A percentile compares a stretch with the other conserved stretches of the same genome.
Conservation (phyloP, 2,329 filamentous ascomycete species). For the Colletotrichum coccodes region DNA sequence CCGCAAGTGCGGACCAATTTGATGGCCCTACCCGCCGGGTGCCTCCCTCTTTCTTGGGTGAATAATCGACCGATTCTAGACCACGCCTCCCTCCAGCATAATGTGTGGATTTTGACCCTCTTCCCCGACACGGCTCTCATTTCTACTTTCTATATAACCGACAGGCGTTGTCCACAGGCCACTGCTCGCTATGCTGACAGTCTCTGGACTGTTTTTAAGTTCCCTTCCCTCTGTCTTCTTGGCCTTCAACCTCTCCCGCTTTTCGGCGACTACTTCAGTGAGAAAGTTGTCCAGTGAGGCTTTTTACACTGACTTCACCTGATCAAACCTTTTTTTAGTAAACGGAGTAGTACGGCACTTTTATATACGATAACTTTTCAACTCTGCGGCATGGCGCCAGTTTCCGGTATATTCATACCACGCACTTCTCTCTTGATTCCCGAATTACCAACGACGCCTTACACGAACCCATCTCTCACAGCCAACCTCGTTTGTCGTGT, state of each 20-base stretch:
- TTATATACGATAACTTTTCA: not conserved
- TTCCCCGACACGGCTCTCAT: not conserved
- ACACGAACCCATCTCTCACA: slow-evolving; percentile 40
- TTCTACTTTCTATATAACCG: not conserved
- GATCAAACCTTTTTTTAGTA: too few species aligned
- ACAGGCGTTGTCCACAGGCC: not conserved
- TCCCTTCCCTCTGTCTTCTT: too few species aligned
- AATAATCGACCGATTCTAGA: too few species aligned
- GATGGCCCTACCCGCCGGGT: not conserved
- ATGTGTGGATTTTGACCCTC: not conserved
- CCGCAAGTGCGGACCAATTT: not conserved
- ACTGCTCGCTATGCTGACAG: too few species aligned
- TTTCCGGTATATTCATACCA: not conserved
- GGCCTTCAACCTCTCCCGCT: too few species aligned
- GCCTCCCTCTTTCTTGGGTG: not conserved
- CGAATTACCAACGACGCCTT: slow-evolving; percentile 23
- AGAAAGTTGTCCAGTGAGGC: too few species aligned
- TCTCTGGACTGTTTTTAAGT: too few species aligned
- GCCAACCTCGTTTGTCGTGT: slow-evolving; percentile 62
- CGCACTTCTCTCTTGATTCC: slow-evolving; percentile 3
- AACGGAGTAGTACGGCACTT: too few species aligned
- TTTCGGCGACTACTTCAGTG: too few species aligned
- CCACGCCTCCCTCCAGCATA: too few species aligned
- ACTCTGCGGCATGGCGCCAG: not conserved
- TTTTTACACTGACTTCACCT: too few species aligned